These are phyloP conservation scores for Glomus cerebriforme DNA, from an alignment of 192 early-diverging fungal species.

Conservation along the genomic window DNA sequence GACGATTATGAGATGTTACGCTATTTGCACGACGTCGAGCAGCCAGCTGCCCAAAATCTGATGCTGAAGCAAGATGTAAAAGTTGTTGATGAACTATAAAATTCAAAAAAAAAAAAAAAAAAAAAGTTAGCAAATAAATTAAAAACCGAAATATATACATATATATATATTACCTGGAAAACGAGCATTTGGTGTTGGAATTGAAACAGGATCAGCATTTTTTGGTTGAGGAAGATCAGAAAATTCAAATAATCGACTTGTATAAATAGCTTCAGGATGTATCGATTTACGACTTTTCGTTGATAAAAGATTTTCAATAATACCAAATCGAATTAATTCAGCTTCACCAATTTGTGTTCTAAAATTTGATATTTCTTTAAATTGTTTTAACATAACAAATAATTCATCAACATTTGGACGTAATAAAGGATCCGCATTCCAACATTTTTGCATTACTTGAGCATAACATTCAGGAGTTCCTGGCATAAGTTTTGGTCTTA, in stretches of 20 bases:
- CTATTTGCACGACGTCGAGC: not conserved
- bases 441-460: constrained; percentile 21
- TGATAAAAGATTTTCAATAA: not conserved
- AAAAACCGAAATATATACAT: too few relatives aligned
- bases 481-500: constrained; percentile 36
- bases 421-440: constrained; percentile 4
- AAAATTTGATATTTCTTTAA: constrained; percentile 1
- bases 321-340: not conserved
- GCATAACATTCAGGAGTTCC: constrained; percentile 36
- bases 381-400: not conserved
- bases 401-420: constrained; percentile 7
- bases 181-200: not conserved
- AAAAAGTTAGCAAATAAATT: not conserved
- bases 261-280: constrained; percentile 16
- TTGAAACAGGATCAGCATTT: not conserved
- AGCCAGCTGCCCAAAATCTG: too few relatives aligned
- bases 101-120: constrained; percentile 12
- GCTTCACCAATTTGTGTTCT: constrained; percentile 1
- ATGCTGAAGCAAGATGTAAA: not conserved
- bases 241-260: constrained; percentile 3
- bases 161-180: not conserved
- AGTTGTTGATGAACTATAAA: not conserved
- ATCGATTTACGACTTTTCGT: not conserved
- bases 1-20: not conserved
- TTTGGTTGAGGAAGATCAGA: not conserved